A percentile compares a stretch with the other conserved stretches of the same genome.
phyloP scores from a whole-genome alignment of 2,329 filamentous ascomycete species.

The Lecanoromycetidae sp. region DNA sequence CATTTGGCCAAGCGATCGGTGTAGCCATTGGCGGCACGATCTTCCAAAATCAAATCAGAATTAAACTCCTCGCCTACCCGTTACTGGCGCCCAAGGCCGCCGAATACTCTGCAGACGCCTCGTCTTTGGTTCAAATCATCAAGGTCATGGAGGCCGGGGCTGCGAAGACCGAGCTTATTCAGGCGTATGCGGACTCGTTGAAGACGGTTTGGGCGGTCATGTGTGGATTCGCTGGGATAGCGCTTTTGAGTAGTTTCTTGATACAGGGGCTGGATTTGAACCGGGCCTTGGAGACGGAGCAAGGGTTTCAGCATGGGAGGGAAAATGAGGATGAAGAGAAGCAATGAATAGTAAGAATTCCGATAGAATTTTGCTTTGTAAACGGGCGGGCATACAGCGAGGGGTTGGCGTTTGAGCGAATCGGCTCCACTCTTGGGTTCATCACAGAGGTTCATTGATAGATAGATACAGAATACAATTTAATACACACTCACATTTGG shows the following conservation, averaged over 20 bases:
- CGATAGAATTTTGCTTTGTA: too few species aligned
- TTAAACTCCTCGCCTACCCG: constrained; percentile 18
- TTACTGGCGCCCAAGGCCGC: constrained; percentile 19
- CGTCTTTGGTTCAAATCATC: constrained; percentile 22
- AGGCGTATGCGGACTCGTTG: constrained; percentile 22
- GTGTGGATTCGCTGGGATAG: constrained; percentile 21
- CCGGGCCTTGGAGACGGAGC: constrained; percentile 17
- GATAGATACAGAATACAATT: too few species aligned
- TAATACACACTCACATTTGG: too few species aligned
- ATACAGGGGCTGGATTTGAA: constrained; percentile 17
- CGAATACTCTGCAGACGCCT: constrained; percentile 21
- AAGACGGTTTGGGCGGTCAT: constrained; percentile 24
- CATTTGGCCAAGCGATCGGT: constrained; percentile 47
- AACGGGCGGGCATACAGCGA: too few species aligned
- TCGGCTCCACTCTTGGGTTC: too few species aligned
- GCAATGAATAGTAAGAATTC: too few species aligned
- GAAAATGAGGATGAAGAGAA: constrained; percentile 4
- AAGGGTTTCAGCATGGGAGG: constrained; percentile 12
- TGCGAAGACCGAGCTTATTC: constrained; percentile 18
- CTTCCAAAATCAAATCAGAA: constrained; percentile 20
- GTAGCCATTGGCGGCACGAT: constrained; percentile 18
- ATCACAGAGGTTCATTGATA: too few species aligned
- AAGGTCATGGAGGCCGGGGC: constrained; percentile 18
- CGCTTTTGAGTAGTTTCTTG: constrained; percentile 20
- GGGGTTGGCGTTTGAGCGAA: too few species aligned